phyloP scores from a whole-genome alignment of 108 stramenopile species.

The Conticribra guillardii region DNA sequence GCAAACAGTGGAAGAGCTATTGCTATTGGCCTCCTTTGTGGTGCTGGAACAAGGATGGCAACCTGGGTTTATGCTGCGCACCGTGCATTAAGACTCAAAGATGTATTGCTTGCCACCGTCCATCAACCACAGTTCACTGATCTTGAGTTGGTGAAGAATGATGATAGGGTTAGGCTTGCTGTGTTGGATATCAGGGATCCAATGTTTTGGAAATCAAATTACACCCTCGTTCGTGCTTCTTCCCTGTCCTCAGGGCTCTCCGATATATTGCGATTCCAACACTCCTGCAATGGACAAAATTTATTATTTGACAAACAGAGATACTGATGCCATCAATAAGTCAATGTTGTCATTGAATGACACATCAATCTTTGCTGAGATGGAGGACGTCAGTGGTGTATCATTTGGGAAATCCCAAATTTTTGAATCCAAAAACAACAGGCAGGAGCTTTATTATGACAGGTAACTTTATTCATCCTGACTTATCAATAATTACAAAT shows the following conservation, averaged over 20 bases:
- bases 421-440: neutral
- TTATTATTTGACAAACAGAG: neutral
- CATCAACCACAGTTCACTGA: conserved; percentile 9
- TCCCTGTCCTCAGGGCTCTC: conserved; percentile 6
- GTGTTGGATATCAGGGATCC: conserved; percentile 5
- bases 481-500: too few relatives aligned
- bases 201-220: conserved; percentile 14
- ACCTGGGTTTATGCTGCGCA: conserved; percentile 26
- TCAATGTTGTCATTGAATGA: conserved; percentile 1
- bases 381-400: too few relatives aligned
- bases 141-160: neutral
- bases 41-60: conserved; percentile 30
- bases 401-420: too few relatives aligned
- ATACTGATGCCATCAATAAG: neutral
- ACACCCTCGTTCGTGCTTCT: conserved; percentile 10
- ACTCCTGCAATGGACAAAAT: conserved; percentile 9
- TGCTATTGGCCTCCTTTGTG: conserved; percentile 21
- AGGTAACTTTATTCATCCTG: neutral
- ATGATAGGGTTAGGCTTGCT: neutral
- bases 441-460: neutral
- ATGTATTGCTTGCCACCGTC: conserved; percentile 10
- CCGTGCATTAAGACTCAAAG: conserved; percentile 5
- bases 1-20: conserved; percentile 18
- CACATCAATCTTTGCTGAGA: conserved; percentile 1
- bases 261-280: conserved; percentile 4